Percentiles rank a stretch among this genome's conserved stretches.
Conservation (phyloP, 306 rosid genomes). For the Psophocarpus tetragonolobus region DNA sequence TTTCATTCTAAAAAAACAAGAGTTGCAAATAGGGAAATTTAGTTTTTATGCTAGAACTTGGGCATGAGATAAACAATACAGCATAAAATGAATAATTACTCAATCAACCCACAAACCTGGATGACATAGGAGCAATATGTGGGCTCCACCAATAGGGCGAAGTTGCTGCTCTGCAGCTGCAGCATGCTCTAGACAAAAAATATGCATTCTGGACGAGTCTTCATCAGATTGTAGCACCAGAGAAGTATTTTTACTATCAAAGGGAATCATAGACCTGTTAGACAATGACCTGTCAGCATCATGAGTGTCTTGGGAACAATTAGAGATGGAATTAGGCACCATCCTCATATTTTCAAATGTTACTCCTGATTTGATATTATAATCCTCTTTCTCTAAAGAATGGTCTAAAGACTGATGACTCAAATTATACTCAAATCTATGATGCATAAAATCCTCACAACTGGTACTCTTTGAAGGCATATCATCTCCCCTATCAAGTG, state of each 20-base stretch:
- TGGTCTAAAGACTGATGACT: slow-evolving; percentile 41
- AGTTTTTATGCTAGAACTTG: slow-evolving; percentile 8
- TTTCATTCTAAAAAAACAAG: neutral
- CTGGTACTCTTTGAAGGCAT: slow-evolving; percentile 23
- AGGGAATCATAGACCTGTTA: slow-evolving; percentile 38
- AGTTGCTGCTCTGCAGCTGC: slow-evolving; percentile 88
- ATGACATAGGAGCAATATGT: slow-evolving; percentile 86
- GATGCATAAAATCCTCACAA: slow-evolving; percentile 34
- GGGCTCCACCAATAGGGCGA: slow-evolving; percentile 84
- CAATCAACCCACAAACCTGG: slow-evolving; percentile 68
- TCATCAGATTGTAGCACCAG: slow-evolving; percentile 61
- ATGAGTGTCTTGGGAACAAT: slow-evolving; percentile 45
- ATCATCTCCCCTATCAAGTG: slow-evolving; percentile 39
- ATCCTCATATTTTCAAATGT: slow-evolving; percentile 45
- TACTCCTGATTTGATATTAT: slow-evolving; percentile 47
- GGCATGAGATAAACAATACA: slow-evolving; percentile 29
- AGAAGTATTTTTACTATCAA: slow-evolving; percentile 44
- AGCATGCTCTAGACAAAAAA: slow-evolving; percentile 98
- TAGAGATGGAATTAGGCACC: slow-evolving; percentile 36
- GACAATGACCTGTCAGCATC: slow-evolving; percentile 56
- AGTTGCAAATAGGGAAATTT: neutral
- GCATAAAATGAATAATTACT: slow-evolving; percentile 17
- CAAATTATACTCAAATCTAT: slow-evolving; percentile 37
- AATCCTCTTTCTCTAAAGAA: slow-evolving; percentile 46
- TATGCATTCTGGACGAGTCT: slow-evolving; percentile 92